phyloP scores from a whole-genome alignment of 1,284 basidiomycete genomes.

The Porogramme epimiltina region DNA sequence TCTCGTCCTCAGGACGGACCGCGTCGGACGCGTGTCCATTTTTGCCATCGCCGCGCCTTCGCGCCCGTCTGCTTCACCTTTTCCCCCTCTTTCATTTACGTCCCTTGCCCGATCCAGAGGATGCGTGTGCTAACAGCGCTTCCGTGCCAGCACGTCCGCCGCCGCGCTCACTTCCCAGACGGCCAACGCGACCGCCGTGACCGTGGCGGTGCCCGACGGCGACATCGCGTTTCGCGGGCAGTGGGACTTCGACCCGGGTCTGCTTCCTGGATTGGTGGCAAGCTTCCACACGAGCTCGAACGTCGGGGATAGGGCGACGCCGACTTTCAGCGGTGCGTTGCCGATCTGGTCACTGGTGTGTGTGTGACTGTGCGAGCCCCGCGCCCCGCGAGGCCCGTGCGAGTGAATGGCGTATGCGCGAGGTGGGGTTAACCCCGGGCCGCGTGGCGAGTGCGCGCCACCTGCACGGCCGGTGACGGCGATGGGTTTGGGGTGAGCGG shows the following conservation, averaged over 20 bases:
- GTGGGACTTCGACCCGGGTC: slow-evolving; percentile 28
- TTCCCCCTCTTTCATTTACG: background rate
- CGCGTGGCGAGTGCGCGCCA: background rate
- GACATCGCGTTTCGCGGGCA: slow-evolving; percentile 29
- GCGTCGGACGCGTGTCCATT: no score
- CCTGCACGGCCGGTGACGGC: slow-evolving; percentile 13
- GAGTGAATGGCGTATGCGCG: no score
- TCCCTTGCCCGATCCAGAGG: background rate
- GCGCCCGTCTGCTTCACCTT: no score
- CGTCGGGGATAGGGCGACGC: slow-evolving; percentile 46
- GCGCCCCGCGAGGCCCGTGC: no score
- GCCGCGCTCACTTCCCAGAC: slow-evolving; percentile 1
- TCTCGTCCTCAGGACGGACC: no score
- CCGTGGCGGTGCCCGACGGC: slow-evolving; percentile 25
- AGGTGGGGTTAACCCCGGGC: no score
- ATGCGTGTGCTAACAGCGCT: slow-evolving; percentile 4
- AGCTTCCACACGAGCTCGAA: slow-evolving; percentile 48
- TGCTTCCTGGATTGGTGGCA: slow-evolving; percentile 24
- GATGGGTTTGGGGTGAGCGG: slow-evolving; percentile 1
- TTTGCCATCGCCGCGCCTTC: background rate
- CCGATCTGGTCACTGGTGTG: background rate
- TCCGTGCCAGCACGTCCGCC: slow-evolving; percentile 1
- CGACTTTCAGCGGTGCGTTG: slow-evolving; percentile 50
- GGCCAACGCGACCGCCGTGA: slow-evolving; percentile 9
- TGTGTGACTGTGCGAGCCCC: background rate